Base-by-base conservation (phyloP, 2,329 filamentous ascomycete species). In the Leptographium radiaticola region DNA sequence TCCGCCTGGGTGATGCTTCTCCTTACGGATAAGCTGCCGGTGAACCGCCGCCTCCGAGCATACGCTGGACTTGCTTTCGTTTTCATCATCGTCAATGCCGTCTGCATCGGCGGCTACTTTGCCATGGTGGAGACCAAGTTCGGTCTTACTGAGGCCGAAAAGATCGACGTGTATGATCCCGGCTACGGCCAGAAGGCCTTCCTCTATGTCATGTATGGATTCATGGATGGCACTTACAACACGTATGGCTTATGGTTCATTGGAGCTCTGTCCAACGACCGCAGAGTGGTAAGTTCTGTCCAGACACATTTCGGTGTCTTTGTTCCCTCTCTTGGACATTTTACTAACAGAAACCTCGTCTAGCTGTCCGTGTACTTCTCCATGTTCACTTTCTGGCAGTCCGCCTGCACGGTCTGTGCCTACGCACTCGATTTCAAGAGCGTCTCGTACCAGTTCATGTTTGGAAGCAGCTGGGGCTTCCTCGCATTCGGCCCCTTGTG, bases 1-100 rank as follows among this genome's bases (percentile, higher is more conserved):
- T 48, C 53, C 12, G 57, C 53, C 33, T 55, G 53, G 46, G 18
- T 53, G 31, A 42, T 42, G 40, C 40, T 42, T 18, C 40, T 42
- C 6, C 4, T 48, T 31, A 48, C 46, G 31, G 46, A 48, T 15
- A 48, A 20, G 31, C 31, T 48, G 46, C 46, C 46, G 46, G 15
- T 48, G 31, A 48, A 18, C 31, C 46, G 46, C 12, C 46, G 46
- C 33, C 11, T 20, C 46, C 12, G 46, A n/a, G 46, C 46, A 8
- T 48, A 48, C 16, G 46, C 36, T 18, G 46, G 46, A 11, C 20
- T 36, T 4, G 46, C 31, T 34, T 48, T 48, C n/a, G 46, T 48
- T 31, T 48, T 31, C 31, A 6, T 48, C 31, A 12, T 48, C 10
- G 31, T 48, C 33, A 48, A 48, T 34, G 46, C 30, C 4, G 46